Evolutionary conservation across 2,329 filamentous ascomycete species (phyloP), one percentile per base, ranked within the genome.

Genomic region (Fonsecaea nubica): DNA sequence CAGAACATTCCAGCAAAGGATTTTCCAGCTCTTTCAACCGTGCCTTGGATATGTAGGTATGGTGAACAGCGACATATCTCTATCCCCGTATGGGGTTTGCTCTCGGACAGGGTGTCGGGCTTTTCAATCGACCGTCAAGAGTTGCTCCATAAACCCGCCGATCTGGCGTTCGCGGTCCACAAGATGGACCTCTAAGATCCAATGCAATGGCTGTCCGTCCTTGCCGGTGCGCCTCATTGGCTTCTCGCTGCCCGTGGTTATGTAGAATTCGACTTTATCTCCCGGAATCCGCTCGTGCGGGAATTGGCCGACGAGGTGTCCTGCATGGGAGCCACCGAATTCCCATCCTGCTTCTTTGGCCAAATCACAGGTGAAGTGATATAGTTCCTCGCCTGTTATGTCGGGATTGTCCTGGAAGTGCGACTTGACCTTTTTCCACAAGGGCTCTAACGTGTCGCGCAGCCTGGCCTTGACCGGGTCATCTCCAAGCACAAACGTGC

Each of bases 161-260:
- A 79, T 77, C 50, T 77, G 69, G 21, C 73, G 73, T n/a, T 72
- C 76, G 0, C 72, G 73, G 64, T 84, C 79, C 36, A 77, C 77
- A 36, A 84, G 76, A 72, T 84, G 81, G 58, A 84, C 80, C 70
- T 84, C 82, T 67, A 84, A 68, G 63, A 84, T 84, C 83, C 83
- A 84, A 74, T 84, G 82, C 40, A 81, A 69, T 70, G 76, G 77
- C 38, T 77, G 70, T 0, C 82, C 82, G 63, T 83, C 76, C 55
- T 77, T 77, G 2, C 77, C 82, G 3, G 73, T 54, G 3, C 69
- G 68, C 25, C 70, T 74, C 80, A 85, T 83, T 2, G 72, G 71
- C n/a, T 79, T 75, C 10, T 75, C 63, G 68, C 83, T 84, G 0
- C 80, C 81, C 53, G 78, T 73, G 0, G 78, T 79, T 58, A 84